Conservation (phyloP, 164 flowering plant species). For the Stephania cephalantha region DNA sequence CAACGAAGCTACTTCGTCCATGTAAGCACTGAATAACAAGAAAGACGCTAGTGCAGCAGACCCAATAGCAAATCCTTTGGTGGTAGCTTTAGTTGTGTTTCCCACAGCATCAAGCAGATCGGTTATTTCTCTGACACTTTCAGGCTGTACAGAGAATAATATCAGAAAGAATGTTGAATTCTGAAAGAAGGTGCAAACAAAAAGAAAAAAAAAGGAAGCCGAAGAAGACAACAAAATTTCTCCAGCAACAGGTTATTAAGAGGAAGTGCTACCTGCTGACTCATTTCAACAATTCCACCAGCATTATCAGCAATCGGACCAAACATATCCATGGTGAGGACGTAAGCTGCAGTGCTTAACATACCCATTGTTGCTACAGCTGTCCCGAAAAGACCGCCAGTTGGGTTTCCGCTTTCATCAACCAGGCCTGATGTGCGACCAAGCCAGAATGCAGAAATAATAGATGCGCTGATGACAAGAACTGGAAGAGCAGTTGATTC, state of each 20-base stretch:
- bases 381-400: constrained; percentile 96
- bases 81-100: constrained; percentile 97
- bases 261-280: constrained; percentile 69
- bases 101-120: constrained; percentile 99
- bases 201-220: not conserved
- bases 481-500: constrained; percentile 99
- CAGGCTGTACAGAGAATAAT: constrained; percentile 56
- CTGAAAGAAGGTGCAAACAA: not conserved
- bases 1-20: constrained; percentile 96
- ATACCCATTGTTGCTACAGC: constrained; percentile 99
- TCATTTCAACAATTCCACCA: constrained; percentile 99
- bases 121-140: constrained; percentile 95
- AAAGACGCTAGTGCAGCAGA: constrained; percentile 99
- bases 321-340: constrained; percentile 99
- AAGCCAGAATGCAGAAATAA: constrained; percentile 89
- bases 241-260: not conserved
- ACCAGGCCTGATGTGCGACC: constrained; percentile 91
- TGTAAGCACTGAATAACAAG: constrained; percentile 95
- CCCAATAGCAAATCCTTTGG: constrained; percentile 99
- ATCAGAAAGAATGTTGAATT: not conserved
- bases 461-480: constrained; percentile 77
- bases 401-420: constrained; percentile 84
- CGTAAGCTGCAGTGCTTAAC: constrained; percentile 99
- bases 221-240: not conserved
- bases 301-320: constrained; percentile 99